These are phyloP conservation scores for Metarhizium robertsii DNA, from an alignment of 2,329 filamentous ascomycete genomes.

Conservation along the genomic window DNA sequence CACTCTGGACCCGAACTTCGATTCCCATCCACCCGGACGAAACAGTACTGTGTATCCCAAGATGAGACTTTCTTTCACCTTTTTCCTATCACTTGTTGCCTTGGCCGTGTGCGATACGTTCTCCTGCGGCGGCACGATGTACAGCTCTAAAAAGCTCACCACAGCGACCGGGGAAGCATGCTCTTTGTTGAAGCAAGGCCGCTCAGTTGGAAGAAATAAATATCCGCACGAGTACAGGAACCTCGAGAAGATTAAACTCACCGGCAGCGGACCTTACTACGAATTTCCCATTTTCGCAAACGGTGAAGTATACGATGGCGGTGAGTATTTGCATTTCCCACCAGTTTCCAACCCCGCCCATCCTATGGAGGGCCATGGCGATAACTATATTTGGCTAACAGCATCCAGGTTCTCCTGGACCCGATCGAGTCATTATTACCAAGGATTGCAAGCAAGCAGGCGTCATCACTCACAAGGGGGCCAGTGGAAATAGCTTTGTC, in stretches of 20 bases:
- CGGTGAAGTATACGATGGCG: conserved; percentile 42
- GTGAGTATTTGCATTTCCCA: conserved; percentile 22
- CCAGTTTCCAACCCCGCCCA: neutral
- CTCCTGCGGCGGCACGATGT: conserved; percentile 44
- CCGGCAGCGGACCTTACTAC: conserved; percentile 44
- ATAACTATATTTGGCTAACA: conserved; percentile 1
- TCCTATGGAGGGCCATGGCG: neutral
- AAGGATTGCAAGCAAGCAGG: conserved; percentile 43
- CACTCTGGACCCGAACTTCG: neutral
- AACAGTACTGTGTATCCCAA: neutral
- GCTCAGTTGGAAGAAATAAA: conserved; percentile 21
- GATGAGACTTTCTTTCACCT: conserved; percentile 5
- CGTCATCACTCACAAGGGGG: conserved; percentile 45
- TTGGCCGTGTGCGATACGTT: conserved; percentile 16
- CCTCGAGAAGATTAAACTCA: conserved; percentile 53
- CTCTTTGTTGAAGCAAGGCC: conserved; percentile 33
- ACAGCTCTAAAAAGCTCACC: conserved; percentile 34
- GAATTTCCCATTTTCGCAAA: conserved; percentile 52
- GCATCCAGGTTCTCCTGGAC: conserved; percentile 43
- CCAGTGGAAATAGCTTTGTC: conserved; percentile 4
- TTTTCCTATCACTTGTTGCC: conserved; percentile 8
- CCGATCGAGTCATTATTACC: conserved; percentile 56
- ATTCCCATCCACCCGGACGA: neutral
- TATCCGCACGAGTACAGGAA: conserved; percentile 55
- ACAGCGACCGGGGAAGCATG: conserved; percentile 42